Evolutionary conservation across 2,329 filamentous ascomycete species (phyloP).

Genomic region (Albifimbria verrucaria): DNA sequence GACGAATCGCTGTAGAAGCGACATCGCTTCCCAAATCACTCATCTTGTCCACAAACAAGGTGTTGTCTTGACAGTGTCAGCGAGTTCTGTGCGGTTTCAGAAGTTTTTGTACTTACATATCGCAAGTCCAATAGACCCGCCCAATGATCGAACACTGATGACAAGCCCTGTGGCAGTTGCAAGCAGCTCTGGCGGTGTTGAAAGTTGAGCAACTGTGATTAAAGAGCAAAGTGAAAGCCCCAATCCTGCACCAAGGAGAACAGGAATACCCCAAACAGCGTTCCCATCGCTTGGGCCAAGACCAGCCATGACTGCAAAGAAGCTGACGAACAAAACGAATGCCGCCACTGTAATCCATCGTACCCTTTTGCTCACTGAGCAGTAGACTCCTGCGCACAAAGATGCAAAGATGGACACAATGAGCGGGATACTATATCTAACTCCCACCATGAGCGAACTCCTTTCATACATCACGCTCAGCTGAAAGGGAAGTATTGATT

Average conservation of each 20-base stretch:
- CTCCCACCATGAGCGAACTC: conserved; percentile 27
- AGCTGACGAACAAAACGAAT: conserved; percentile 22
- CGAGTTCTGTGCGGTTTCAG: no score
- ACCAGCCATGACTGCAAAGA: conserved; percentile 31
- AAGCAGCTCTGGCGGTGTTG: conserved; percentile 32
- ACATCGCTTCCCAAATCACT: conserved; percentile 26
- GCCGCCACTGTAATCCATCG: conserved; percentile 14
- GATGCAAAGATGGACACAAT: conserved; percentile 25
- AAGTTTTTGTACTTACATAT: conserved; percentile 19
- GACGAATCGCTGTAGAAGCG: conserved; percentile 23
- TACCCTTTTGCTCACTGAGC: conserved; percentile 19
- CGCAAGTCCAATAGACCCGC: conserved; percentile 33
- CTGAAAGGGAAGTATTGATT: conserved; percentile 35
- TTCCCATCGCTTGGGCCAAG: conserved; percentile 16
- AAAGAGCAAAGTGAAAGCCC: conserved; percentile 29
- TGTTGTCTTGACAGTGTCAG: no score
- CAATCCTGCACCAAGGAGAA: conserved; percentile 29
- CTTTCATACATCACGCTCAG: conserved; percentile 29
- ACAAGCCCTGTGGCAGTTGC: conserved; percentile 32
- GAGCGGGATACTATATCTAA: conserved; percentile 28
- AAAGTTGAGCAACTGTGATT: conserved; percentile 33
- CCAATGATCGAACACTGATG: conserved; percentile 31
- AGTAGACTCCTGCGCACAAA: conserved; percentile 25
- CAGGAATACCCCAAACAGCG: conserved; percentile 31
- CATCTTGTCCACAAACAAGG: conserved; percentile 25